Base-by-base conservation (phyloP, 2,329 filamentous ascomycete species). In the Rutstroemia sp. region DNA sequence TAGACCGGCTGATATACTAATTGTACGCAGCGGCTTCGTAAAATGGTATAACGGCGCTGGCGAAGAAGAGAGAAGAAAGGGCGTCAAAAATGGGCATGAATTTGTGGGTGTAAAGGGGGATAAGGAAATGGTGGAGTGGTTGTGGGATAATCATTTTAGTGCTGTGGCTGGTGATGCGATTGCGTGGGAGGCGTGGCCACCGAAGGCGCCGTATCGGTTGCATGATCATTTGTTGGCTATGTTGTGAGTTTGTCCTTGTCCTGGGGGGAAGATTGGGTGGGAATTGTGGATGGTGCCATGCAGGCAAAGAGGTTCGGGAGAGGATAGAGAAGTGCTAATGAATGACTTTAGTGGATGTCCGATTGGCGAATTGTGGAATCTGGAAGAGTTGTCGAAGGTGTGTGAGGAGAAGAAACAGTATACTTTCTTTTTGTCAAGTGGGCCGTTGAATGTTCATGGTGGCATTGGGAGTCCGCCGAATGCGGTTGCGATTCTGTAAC, bases 401-500 rank as follows among this genome's bases (percentile, higher is more conserved):
- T 82, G 82, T 63, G 74, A 76, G 65, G 73, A 75, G 66, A 74
- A 76, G 53, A 71, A 73, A 10, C 72, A 76, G 30, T 86, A 80
- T 69, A 78, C 73, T 10, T 87, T 87, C 64, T 76, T 87, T 71
- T 73, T 87, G n/a, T 80, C 79, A 0, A 83, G 79, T 56, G 74
- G 73, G 9, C 82, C 83, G 1, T 68, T 83, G 44, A 84, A 85
- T 66, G 46, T 65, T 5, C 42, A 54, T 16, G 63, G 61, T 17
- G 63, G 63, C 5, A 54, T 65, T 38, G 64, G 60, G 3, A 67
- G 64, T 41, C 64, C 61, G 12, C 57, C 60, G 2, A 65, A 66
- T 58, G 65, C 73, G 1, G 23, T 64, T 45, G 60, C 61, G 8
- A 64, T 53, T 23, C 49, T 57, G 19, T 48, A 45, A 47, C 4